Base-by-base conservation (phyloP, 441 rosid genomes). In the Corymbia calophylla region DNA sequence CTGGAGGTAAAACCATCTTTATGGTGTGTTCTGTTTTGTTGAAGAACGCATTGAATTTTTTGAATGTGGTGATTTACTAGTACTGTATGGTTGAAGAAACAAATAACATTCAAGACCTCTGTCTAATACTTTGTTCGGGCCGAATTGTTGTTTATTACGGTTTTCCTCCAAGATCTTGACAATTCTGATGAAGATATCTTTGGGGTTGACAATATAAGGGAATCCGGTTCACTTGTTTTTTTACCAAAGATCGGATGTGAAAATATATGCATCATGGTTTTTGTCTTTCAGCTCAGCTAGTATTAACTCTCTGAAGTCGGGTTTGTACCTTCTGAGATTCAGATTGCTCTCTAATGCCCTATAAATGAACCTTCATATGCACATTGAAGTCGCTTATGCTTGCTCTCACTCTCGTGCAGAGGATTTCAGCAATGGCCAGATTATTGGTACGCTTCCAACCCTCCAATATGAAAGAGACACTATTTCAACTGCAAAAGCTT, bases 1-100 rank as follows among this genome's bases (percentile, higher is more conserved):
- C 88, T 91, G 93, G 89, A 95, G 98, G 99, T 97, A 93, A 89
- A 77, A 77, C 17, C 49, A 82, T 35, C 86, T 39, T 53, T 49
- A 2, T 44, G n/a, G 53, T 77, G 17, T 44, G 18, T 77, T 44
- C 51, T 44, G 31, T 77, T 77, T 77, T 44, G 53, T 77, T 44
- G 51, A 77, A 12, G n/a, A 23, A 27, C 1, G 2, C 0, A 18
- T 77, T 44, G 16, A 73, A 25, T 73, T 77, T 44, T 23, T 51
- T 44, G 84, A 44, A 44, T 44, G 84, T 18, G 2, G 17, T 77
- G 84, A 77, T 77, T 77, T 77, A 12, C 18, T 18, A 23, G n/a
- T 77, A 23, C n/a, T 77, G n/a, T 23, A 39, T 73, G 84, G n/a
- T 44, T 73, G 49, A 73, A 39, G 82, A 39, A 21, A 39, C 82